Conservation (phyloP, 805 yeast genomes). For the Yamadazyma kitorensis region DNA sequence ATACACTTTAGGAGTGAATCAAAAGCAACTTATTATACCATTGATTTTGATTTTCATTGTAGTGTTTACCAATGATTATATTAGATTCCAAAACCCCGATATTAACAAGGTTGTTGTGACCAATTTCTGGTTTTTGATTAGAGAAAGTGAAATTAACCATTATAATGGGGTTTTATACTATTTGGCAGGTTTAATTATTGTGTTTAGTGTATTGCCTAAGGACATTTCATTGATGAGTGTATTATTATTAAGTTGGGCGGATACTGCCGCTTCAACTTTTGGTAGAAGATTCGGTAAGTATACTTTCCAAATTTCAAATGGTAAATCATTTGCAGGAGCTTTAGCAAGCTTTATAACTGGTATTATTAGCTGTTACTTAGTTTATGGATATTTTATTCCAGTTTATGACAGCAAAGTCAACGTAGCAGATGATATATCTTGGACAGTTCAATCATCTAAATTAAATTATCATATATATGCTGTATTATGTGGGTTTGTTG, state of each 20-base stretch:
- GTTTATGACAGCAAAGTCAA: slow-evolving; percentile 49
- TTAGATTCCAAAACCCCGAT: slow-evolving; percentile 59
- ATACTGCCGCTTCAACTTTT: slow-evolving; percentile 92
- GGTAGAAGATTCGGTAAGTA: slow-evolving; percentile 84
- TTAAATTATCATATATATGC: slow-evolving; percentile 55
- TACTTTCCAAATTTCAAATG: slow-evolving; percentile 71
- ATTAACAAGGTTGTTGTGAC: slow-evolving; percentile 68
- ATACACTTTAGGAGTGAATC: slow-evolving; percentile 61
- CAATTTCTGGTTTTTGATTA: slow-evolving; percentile 75
- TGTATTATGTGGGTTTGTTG: slow-evolving; percentile 70
- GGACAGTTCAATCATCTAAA: slow-evolving; percentile 60
- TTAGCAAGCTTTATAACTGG: slow-evolving; percentile 82
- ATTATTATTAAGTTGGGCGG: slow-evolving; percentile 90
- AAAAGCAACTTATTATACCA: slow-evolving; percentile 56
- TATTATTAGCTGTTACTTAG: slow-evolving; percentile 55
- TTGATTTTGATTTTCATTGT: slow-evolving; percentile 52
- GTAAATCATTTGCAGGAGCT: slow-evolving; percentile 88
- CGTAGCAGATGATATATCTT: slow-evolving; percentile 55
- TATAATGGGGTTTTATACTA: slow-evolving; percentile 91
- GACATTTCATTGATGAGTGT: slow-evolving; percentile 79
- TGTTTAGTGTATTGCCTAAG: slow-evolving; percentile 68
- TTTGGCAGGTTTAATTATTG: slow-evolving; percentile 70
- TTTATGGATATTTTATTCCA: slow-evolving; percentile 77
- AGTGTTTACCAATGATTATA: slow-evolving; percentile 60
- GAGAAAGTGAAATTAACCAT: slow-evolving; percentile 69